Conservation (phyloP, 352 stramenopile genomes). For the Pythium vanterpoolii region DNA sequence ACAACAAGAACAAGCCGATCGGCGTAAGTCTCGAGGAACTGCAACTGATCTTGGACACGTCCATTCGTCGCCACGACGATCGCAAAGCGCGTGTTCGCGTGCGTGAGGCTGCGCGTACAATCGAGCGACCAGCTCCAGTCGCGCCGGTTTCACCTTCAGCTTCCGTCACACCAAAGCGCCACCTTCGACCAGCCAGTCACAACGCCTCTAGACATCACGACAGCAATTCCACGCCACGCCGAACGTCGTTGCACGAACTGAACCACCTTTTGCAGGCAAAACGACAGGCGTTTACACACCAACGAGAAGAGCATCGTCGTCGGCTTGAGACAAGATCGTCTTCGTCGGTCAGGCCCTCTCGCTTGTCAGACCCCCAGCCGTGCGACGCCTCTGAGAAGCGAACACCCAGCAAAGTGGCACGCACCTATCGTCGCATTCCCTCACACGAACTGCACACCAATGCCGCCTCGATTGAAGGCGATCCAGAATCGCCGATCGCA, state of each 20-base stretch:
- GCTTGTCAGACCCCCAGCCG: neutral
- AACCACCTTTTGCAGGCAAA: constrained; percentile 12
- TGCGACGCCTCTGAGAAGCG: neutral
- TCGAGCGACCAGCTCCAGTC: neutral
- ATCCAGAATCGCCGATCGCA: neutral
- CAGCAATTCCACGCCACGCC: neutral
- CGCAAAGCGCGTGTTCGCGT: neutral
- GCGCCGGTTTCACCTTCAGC: neutral
- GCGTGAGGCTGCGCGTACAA: neutral
- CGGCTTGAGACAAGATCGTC: neutral
- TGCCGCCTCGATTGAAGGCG: neutral
- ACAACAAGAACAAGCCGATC: neutral
- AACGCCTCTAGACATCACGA: neutral
- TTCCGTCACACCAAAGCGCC: neutral
- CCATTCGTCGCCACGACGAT: constrained; percentile 43
- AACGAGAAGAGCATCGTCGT: constrained; percentile 3
- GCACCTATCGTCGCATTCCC: neutral
- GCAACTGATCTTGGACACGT: constrained; percentile 47
- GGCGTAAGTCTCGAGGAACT: constrained; percentile 41
- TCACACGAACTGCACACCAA: neutral
- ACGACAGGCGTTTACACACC: constrained; percentile 8
- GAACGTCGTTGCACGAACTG: neutral
- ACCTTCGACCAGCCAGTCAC: too few relatives aligned
- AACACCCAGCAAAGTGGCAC: neutral
- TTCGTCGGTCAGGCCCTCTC: neutral